Evolutionary conservation across 495 filamentous ascomycete species (phyloP).

Genomic region (Aspergillus indologenus): DNA sequence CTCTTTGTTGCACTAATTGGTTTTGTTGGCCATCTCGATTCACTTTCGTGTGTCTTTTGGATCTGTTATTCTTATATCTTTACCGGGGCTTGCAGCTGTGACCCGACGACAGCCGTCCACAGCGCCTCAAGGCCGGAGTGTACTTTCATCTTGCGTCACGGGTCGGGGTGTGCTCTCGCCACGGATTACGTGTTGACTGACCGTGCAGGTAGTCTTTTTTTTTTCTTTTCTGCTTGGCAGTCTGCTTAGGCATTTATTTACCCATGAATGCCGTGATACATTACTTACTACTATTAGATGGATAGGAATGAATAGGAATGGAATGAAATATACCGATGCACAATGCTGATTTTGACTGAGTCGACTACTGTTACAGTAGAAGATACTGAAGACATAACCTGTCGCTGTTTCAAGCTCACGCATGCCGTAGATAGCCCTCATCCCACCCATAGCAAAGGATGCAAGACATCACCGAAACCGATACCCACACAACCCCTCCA

Average conservation of each 20-base stretch:
- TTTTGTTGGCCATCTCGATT: slow-evolving; percentile 5
- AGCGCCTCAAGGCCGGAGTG: neutral
- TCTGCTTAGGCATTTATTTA: slow-evolving; percentile 4
- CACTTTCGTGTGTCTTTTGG: slow-evolving; percentile 5
- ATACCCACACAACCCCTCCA: slow-evolving; percentile 13
- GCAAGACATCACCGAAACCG: slow-evolving; percentile 4
- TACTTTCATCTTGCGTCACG: neutral
- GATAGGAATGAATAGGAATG: slow-evolving; percentile 4
- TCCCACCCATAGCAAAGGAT: neutral
- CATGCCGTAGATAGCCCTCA: no score
- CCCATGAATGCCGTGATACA: slow-evolving; percentile 14
- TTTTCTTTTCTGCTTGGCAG: slow-evolving; percentile 19
- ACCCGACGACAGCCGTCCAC: no score
- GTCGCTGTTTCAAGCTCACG: no score
- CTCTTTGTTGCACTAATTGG: slow-evolving; percentile 14
- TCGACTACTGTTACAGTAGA: no score
- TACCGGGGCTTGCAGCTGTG: neutral
- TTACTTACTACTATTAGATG: slow-evolving; percentile 11
- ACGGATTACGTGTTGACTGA: neutral
- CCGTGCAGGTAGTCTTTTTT: neutral
- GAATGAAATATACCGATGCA: neutral
- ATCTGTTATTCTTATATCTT: neutral
- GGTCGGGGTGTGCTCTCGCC: neutral
- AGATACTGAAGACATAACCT: no score
- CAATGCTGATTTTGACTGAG: neutral